Conservation (phyloP, 176 grass and related monocot genomes). For the Oryza meyeriana region DNA sequence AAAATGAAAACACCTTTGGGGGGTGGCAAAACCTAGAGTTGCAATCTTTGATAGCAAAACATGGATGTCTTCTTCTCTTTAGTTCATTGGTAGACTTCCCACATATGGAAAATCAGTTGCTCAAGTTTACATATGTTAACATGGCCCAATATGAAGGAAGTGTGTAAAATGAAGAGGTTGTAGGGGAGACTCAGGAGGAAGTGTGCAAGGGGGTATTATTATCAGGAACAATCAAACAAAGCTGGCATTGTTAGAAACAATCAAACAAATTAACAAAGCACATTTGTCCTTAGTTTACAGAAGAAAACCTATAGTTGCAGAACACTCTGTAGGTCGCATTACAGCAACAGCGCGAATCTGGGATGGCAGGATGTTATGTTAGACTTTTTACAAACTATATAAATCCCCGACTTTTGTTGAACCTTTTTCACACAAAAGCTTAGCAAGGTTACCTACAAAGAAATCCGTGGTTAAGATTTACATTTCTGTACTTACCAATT, state of each 20-base stretch:
- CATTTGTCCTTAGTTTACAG: background rate
- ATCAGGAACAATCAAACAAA: background rate
- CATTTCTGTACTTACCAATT: conserved; percentile 23
- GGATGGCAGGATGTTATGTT: background rate
- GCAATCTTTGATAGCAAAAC: background rate
- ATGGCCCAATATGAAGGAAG: background rate
- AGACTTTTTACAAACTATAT: background rate
- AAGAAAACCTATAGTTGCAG: background rate
- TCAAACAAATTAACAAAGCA: background rate
- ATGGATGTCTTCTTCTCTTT: background rate
- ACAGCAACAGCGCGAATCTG: background rate
- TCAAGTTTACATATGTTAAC: background rate
- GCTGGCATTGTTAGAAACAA: background rate
- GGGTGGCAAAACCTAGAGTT: background rate
- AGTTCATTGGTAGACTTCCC: background rate
- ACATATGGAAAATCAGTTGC: background rate
- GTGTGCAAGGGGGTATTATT: background rate
- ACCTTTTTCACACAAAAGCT: background rate
- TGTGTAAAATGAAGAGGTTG: no score
- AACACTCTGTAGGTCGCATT: background rate
- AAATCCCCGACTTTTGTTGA: conserved; percentile 6
- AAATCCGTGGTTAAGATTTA: background rate
- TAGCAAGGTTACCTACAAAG: background rate
- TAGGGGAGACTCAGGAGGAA: no score
- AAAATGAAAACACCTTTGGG: background rate